Evolutionary conservation across 305 asterid species (phyloP).

Genomic region (Fraxinus floribunda): DNA sequence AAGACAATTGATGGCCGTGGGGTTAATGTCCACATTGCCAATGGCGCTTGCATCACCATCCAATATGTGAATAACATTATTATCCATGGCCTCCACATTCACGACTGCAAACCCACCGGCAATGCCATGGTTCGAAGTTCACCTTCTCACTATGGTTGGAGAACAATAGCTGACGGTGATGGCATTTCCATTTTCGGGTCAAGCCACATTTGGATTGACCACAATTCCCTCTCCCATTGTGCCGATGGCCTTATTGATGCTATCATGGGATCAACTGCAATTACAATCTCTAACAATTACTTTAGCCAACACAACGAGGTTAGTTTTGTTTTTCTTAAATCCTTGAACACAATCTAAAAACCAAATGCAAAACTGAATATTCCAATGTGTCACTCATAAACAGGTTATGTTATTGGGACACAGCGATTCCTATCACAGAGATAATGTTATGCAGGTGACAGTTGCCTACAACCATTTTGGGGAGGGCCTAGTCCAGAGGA

Average conservation of each 20-base stretch:
- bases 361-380: background rate
- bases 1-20: slow-evolving; percentile 81
- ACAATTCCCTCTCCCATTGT: slow-evolving; percentile 64
- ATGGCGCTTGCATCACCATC: slow-evolving; percentile 64
- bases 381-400: background rate
- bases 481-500: slow-evolving; percentile 66
- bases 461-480: slow-evolving; percentile 81
- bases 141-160: slow-evolving; percentile 68
- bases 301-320: slow-evolving; percentile 79
- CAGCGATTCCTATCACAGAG: slow-evolving; percentile 56
- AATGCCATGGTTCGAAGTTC: slow-evolving; percentile 82
- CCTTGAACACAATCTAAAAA: background rate
- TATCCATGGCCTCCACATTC: slow-evolving; percentile 70
- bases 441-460: slow-evolving; percentile 73
- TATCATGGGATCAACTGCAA: slow-evolving; percentile 82
- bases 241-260: slow-evolving; percentile 74
- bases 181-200: slow-evolving; percentile 66
- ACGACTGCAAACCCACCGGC: slow-evolving; percentile 68
- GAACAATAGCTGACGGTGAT: slow-evolving; percentile 80
- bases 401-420: slow-evolving; percentile 72
- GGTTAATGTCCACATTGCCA: slow-evolving; percentile 61
- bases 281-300: slow-evolving; percentile 69
- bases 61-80: slow-evolving; percentile 65
- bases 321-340: background rate
- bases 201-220: slow-evolving; percentile 74